These are phyloP conservation scores for Epichloe sibirici DNA, from an alignment of 2,329 filamentous ascomycete species.

Conservation along the genomic window DNA sequence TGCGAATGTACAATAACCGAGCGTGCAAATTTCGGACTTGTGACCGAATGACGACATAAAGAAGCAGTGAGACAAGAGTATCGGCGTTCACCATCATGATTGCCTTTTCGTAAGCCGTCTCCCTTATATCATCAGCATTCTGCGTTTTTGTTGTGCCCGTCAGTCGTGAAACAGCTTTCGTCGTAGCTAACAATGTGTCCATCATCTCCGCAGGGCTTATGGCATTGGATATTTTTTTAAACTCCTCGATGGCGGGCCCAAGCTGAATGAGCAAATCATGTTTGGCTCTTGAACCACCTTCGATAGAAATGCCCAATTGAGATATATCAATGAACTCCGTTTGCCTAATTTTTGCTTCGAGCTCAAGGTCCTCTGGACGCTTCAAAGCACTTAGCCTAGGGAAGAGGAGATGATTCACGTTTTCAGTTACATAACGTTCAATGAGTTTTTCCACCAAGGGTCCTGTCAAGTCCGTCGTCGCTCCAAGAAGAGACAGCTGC, in stretches of 20 bases:
- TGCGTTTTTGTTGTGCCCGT: constrained; percentile 37
- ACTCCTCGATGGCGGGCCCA: constrained; percentile 70
- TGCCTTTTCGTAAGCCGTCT: constrained; percentile 36
- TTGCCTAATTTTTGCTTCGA: constrained; percentile 81
- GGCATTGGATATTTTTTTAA: constrained; percentile 69
- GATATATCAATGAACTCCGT: constrained; percentile 93
- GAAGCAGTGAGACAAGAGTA: constrained; percentile 77
- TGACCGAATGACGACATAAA: constrained; percentile 86
- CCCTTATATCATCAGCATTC: constrained; percentile 15
- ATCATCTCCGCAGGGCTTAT: constrained; percentile 84
- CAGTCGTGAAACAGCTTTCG: constrained; percentile 69
- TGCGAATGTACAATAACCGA: constrained; percentile 83
- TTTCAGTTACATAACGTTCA: constrained; percentile 86
- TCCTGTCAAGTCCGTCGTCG: constrained; percentile 86
- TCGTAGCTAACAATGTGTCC: constrained; percentile 62
- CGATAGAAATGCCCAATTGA: constrained; percentile 80
- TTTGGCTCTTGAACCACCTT: constrained; percentile 66
- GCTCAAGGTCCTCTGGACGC: constrained; percentile 68
- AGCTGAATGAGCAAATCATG: constrained; percentile 69
- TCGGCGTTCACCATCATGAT: constrained; percentile 65
- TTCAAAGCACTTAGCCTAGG: constrained; percentile 69
- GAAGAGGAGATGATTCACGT: constrained; percentile 83
- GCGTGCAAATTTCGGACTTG: constrained; percentile 81
- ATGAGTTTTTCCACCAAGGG: constrained; percentile 87
- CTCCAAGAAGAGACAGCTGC: constrained; percentile 79